Base-by-base conservation (phyloP, 495 filamentous ascomycete species). In the Penicillium angulare region DNA sequence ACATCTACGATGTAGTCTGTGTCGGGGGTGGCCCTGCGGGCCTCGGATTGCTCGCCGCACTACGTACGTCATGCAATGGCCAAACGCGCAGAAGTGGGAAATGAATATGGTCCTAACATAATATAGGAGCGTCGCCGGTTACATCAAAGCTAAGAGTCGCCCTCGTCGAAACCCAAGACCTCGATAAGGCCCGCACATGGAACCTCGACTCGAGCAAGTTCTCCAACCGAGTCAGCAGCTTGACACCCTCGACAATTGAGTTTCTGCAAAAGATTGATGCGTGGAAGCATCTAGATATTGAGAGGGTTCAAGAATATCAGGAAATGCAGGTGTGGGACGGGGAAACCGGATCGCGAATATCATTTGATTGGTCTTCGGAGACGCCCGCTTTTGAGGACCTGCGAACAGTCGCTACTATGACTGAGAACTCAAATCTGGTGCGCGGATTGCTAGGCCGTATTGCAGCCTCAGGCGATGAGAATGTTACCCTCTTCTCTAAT, bases 281-380 rank as follows among this genome's bases (percentile, higher is more conserved):
- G 7, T 99, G 92, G 92, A 67, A 76, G n/a, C 81, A 92, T 59
- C 63, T 95, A 22, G 76, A 87, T 46, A 60, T 63, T 7, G 69
- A 77, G 3, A 79, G 95, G n/a, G 79, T 91, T 12, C 92, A 96
- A 67, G 74, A 81, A 2, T 99, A 97, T 66, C 82, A 92, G 35
- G 86, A 89, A 52, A 99, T 99, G 93, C 73, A 85, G 55, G 92
- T 98, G 8, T 99, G 93, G 93, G 93, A 99, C 69, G 93, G 93
- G 47, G 84, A 96, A 47, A 86, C 87, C 13, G 88, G 82, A 46
- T 86, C 91, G 31, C 79, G 83, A 39, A 95, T 99, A 65, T 85
- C 87, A 47, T 99, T 99, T 67, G 87, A 93, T 69, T 86, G 83
- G 80, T 72, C 78, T 20, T 68, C 73, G 15, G 77, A 79, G 20